phyloP scores from a whole-genome alignment of 768 basidiomycete species.

The Tylopilus vinaceipallidus region DNA sequence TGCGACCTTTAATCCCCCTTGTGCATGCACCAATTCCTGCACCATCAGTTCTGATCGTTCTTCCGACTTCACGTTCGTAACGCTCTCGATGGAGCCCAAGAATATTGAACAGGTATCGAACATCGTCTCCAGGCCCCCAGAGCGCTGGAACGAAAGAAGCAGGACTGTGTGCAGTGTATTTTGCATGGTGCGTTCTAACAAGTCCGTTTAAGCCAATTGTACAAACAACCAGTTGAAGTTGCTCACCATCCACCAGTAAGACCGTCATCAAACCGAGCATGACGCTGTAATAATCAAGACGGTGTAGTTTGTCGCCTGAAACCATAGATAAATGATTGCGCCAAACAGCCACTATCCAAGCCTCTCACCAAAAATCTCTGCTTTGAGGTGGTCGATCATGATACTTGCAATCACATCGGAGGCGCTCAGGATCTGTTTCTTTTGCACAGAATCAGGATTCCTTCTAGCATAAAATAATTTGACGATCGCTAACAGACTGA shows the following conservation, averaged over 20 bases:
- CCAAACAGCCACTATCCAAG: conserved; percentile 9
- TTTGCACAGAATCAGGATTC: conserved; percentile 71
- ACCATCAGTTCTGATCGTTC: conserved; percentile 56
- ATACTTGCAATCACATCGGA: conserved; percentile 69
- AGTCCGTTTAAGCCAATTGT: background rate
- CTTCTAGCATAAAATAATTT: conserved; percentile 84
- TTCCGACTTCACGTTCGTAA: conserved; percentile 49
- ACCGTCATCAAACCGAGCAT: conserved; percentile 52
- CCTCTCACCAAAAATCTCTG: conserved; percentile 50
- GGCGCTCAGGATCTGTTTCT: conserved; percentile 71
- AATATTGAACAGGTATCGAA: conserved; percentile 56
- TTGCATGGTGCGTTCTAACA: conserved; percentile 69
- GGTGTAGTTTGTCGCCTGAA: conserved; percentile 40
- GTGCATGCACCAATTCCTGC: conserved; percentile 72
- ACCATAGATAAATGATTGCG: conserved; percentile 7
- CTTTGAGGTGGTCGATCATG: conserved; percentile 66
- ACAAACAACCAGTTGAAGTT: background rate
- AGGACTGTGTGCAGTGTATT: conserved; percentile 82
- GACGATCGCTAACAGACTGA: conserved; percentile 59
- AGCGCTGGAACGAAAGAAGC: conserved; percentile 67
- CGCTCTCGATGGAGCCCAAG: conserved; percentile 52
- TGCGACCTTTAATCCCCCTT: conserved; percentile 79
- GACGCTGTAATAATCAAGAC: conserved; percentile 51
- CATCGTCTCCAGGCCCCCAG: conserved; percentile 69
- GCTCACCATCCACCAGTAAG: conserved; percentile 57